These are phyloP conservation scores for Colletotrichum gloeosporioides DNA, from an alignment of 2,329 filamentous ascomycete genomes.

Conservation along the genomic window DNA sequence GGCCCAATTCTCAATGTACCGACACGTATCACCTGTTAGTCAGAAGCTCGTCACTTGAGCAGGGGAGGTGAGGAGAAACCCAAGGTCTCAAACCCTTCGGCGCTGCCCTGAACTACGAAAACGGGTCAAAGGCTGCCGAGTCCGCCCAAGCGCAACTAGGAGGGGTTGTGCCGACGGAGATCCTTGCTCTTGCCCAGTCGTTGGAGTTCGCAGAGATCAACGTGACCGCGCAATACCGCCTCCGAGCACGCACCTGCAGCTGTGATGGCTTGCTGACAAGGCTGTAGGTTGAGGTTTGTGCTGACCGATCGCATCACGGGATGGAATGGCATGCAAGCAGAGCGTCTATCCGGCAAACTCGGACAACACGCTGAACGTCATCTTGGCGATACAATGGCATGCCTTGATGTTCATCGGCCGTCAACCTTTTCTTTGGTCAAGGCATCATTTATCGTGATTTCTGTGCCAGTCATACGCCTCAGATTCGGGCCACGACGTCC, in stretches of 20 bases:
- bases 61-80: slow-evolving; percentile 24
- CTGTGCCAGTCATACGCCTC: not conserved
- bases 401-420: not conserved
- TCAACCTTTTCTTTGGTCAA: not conserved
- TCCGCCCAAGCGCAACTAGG: not conserved
- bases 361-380: not conserved
- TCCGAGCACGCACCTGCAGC: not conserved
- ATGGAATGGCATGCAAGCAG: not conserved
- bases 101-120: slow-evolving; percentile 35
- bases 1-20: not conserved
- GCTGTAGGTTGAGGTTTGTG: slow-evolving; percentile 1
- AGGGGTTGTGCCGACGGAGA: not conserved
- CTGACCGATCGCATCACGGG: not conserved
- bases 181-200: not conserved
- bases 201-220: not conserved
- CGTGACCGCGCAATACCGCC: not conserved
- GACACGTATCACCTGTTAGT: not conserved
- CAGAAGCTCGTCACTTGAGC: slow-evolving; percentile 1
- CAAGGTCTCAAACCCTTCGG: slow-evolving; percentile 39
- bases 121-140: slow-evolving; percentile 25
- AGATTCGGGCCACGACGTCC: not conserved
- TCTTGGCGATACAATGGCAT: not conserved
- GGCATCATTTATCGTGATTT: not conserved
- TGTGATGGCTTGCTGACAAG: not conserved
- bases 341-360: not conserved